phyloP scores from a whole-genome alignment of 495 filamentous ascomycete genomes.

The Xylaria scruposa region DNA sequence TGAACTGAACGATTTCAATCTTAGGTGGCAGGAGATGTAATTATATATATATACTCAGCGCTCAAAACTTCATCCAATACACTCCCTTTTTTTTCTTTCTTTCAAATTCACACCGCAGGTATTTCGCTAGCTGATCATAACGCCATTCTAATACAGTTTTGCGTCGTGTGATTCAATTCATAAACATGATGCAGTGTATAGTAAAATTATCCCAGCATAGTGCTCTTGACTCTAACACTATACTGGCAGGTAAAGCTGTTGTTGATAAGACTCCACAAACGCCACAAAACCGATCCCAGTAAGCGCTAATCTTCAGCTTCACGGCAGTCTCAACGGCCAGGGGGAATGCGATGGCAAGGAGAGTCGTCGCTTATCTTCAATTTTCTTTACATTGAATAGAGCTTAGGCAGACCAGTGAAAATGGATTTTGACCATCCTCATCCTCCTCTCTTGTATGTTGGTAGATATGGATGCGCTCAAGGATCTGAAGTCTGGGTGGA shows the following conservation, averaged over 20 bases:
- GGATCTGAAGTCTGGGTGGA: background rate
- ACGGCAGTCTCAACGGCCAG: background rate
- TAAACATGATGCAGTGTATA: background rate
- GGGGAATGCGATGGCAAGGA: background rate
- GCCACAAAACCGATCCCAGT: background rate
- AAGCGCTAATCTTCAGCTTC: background rate
- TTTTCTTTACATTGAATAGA: background rate
- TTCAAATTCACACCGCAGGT: background rate
- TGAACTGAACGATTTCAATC: background rate
- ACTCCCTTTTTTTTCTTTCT: background rate
- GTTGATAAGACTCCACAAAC: background rate
- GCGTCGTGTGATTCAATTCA: background rate
- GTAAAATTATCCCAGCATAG: background rate
- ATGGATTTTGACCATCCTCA: background rate
- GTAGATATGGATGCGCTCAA: background rate
- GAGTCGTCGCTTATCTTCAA: background rate
- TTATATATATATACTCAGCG: background rate
- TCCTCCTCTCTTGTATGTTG: background rate
- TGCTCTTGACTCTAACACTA: background rate
- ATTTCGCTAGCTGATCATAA: background rate
- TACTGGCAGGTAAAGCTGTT: background rate
- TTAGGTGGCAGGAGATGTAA: background rate
- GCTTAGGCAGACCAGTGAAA: background rate
- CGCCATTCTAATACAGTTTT: background rate
- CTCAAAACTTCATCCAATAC: background rate